Percentiles rank a stretch among this genome's conserved stretches.
These are phyloP conservation scores for Salix koriyanagi DNA, from an alignment of 345 rosid genomes.

Conservation along the genomic window DNA sequence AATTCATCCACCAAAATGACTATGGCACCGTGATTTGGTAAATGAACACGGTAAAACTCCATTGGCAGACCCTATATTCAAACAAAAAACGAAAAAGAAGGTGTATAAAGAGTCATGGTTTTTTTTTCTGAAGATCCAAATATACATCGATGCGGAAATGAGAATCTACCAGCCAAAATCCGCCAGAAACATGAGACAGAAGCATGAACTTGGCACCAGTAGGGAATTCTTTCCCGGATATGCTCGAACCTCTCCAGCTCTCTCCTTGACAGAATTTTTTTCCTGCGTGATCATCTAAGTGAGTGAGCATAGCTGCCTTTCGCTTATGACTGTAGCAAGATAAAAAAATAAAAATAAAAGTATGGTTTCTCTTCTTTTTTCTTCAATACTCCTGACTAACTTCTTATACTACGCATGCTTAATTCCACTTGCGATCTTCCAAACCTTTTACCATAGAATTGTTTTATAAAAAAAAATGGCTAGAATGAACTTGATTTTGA, in stretches of 20 bases:
- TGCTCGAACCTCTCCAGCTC: conserved; percentile 16
- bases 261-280: neutral
- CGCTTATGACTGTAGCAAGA: neutral
- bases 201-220: conserved; percentile 14
- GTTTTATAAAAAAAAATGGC: no score
- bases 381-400: no score
- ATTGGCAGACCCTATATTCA: conserved; percentile 12
- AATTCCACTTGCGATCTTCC: no score
- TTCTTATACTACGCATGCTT: no score
- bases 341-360: neutral
- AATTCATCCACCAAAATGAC: conserved; percentile 22
- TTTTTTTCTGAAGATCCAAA: neutral
- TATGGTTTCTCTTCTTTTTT: no score
- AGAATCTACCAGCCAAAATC: conserved; percentile 26
- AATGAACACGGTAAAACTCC: conserved; percentile 9
- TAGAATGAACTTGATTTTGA: no score
- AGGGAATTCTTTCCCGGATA: conserved; percentile 14
- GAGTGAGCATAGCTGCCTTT: neutral
- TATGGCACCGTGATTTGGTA: conserved; percentile 22
- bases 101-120: neutral
- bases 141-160: neutral
- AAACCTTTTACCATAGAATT: no score
- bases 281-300: neutral
- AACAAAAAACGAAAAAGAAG: neutral
- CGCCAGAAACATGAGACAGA: conserved; percentile 26